Evolutionary conservation across 1,284 basidiomycete genomes (phyloP).

Genomic region (Ustilago sp.): DNA sequence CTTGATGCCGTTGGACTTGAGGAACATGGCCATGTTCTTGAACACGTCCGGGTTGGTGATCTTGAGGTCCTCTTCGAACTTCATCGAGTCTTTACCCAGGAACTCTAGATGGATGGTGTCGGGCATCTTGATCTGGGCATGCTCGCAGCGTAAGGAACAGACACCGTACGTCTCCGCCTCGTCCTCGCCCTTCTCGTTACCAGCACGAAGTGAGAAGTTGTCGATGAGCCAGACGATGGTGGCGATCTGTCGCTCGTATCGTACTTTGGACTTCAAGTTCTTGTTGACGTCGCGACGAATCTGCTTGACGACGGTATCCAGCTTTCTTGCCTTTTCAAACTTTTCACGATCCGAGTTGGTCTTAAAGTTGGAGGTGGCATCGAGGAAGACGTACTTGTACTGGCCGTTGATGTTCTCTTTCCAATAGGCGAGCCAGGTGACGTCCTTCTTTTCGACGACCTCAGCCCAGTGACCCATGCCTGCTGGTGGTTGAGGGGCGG

Average conservation of each 20-base stretch:
- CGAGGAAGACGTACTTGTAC: conserved; percentile 69
- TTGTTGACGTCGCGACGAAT: conserved; percentile 62
- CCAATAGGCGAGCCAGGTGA: conserved; percentile 69
- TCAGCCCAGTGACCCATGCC: conserved; percentile 66
- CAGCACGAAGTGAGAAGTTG: conserved; percentile 68
- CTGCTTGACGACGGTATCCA: conserved; percentile 64
- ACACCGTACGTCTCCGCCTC: conserved; percentile 69
- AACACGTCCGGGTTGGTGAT: conserved; percentile 64
- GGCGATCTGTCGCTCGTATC: conserved; percentile 66
- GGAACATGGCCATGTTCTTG: conserved; percentile 68
- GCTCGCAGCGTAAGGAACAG: conserved; percentile 67
- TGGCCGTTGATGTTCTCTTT: conserved; percentile 67
- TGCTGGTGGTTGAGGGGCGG: conserved; percentile 62
- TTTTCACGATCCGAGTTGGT: conserved; percentile 68
- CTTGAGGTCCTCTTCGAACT: conserved; percentile 67
- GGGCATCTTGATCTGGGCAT: conserved; percentile 62
- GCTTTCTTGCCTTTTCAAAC: conserved; percentile 67
- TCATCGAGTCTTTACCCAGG: conserved; percentile 69
- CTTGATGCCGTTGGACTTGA: conserved; percentile 62
- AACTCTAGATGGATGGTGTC: conserved; percentile 67
- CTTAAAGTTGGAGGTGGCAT: conserved; percentile 67
- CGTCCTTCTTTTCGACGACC: conserved; percentile 66
- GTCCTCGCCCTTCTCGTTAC: conserved; percentile 69
- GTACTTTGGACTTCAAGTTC: conserved; percentile 64
- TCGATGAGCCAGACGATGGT: conserved; percentile 69